phyloP scores from a whole-genome alignment of 352 stramenopile species.

The Phytophthora colocasiae region DNA sequence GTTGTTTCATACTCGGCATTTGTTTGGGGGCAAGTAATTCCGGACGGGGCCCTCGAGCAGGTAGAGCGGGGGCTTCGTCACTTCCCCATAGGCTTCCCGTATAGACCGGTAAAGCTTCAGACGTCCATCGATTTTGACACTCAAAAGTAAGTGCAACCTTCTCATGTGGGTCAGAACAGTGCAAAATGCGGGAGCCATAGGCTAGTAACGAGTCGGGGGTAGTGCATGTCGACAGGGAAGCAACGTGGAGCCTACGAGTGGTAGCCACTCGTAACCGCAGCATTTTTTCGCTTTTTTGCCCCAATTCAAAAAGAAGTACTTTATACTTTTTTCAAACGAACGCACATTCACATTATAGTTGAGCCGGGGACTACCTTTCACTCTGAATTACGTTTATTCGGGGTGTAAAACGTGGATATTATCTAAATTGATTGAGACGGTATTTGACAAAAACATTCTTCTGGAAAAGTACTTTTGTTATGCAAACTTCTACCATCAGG shows the following conservation, averaged over 20 bases:
- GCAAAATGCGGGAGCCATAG: constrained; percentile 71
- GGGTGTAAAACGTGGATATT: too few species aligned
- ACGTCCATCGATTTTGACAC: constrained; percentile 55
- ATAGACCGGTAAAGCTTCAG: constrained; percentile 50
- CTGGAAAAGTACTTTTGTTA: too few species aligned
- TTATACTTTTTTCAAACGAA: too few species aligned
- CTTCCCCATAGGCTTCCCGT: constrained; percentile 33
- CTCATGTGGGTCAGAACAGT: constrained; percentile 50
- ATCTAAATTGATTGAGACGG: too few species aligned
- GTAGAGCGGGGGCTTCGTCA: constrained; percentile 51
- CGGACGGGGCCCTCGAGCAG: constrained; percentile 53
- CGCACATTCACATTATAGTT: too few species aligned
- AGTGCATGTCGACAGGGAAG: not conserved
- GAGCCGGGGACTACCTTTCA: too few species aligned
- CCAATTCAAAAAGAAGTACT: too few species aligned
- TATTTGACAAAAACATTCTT: too few species aligned
- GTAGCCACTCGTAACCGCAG: not conserved
- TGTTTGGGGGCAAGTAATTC: constrained; percentile 70
- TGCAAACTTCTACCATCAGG: too few species aligned
- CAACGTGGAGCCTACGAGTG: not conserved
- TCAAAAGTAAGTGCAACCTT: constrained; percentile 74
- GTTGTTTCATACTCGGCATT: constrained; percentile 75
- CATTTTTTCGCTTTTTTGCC: too few species aligned
- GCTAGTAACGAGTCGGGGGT: constrained; percentile 55
- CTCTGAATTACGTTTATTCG: too few species aligned